These are phyloP conservation scores for Conticribra weissflogii DNA, from an alignment of 108 stramenopile species.

Conservation along the genomic window DNA sequence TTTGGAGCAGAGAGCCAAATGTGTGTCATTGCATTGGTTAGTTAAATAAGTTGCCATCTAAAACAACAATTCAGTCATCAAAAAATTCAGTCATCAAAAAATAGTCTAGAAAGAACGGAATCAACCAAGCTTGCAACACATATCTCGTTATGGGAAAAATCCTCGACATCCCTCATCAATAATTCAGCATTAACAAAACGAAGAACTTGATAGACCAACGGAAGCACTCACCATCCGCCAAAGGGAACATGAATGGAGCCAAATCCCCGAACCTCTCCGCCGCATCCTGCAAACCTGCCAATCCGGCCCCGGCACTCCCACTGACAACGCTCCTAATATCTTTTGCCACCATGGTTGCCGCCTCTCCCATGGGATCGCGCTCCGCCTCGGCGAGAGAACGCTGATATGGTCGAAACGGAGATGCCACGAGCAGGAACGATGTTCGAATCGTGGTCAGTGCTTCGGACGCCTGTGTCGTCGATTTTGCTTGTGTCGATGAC, in stretches of 20 bases:
- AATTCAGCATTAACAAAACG: no score
- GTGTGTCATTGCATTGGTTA: no score
- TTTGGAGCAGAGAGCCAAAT: no score
- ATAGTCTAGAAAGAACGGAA: no score
- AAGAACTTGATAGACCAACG: not conserved
- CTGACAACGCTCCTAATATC: slow-evolving; percentile 65
- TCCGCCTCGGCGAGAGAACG: slow-evolving; percentile 64
- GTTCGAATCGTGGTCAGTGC: slow-evolving; percentile 50
- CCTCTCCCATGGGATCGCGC: slow-evolving; percentile 56
- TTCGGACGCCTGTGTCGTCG: slow-evolving; percentile 37
- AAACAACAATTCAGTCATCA: no score
- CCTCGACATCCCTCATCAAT: no score
- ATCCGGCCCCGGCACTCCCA: not conserved
- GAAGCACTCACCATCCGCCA: slow-evolving; percentile 60
- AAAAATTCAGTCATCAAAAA: no score
- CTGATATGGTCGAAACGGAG: slow-evolving; percentile 76
- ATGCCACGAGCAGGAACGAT: slow-evolving; percentile 62
- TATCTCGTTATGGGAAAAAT: no score
- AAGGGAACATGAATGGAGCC: slow-evolving; percentile 74
- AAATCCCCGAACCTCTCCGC: slow-evolving; percentile 66
- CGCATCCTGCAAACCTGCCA: slow-evolving; percentile 49
- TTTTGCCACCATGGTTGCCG: slow-evolving; percentile 55
- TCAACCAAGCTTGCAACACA: no score
- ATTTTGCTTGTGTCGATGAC: slow-evolving; percentile 5
- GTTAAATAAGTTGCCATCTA: no score